Conservation (phyloP, 768 basidiomycete species). For the Leccinum subgranulosum region DNA sequence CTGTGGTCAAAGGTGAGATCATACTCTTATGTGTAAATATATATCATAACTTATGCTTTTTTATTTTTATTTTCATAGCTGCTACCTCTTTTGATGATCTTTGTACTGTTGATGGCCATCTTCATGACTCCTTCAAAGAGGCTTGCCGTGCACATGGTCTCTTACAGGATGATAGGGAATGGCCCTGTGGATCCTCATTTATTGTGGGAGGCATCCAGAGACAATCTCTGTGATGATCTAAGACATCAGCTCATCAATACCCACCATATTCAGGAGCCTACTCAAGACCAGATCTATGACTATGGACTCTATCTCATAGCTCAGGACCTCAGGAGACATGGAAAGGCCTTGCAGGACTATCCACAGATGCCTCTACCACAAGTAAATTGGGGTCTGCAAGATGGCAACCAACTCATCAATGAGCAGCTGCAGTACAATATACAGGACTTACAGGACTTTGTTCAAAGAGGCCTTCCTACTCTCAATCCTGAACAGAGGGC, state of each 20-base stretch:
- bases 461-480: neutral
- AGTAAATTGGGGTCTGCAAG: neutral
- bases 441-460: neutral
- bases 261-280: neutral
- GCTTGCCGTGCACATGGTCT: constrained; percentile 39
- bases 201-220: neutral
- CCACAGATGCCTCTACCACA: neutral
- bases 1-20: constrained; percentile 26
- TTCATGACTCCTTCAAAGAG: constrained; percentile 10
- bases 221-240: neutral
- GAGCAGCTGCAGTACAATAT: neutral
- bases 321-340: neutral
- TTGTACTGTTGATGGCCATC: neutral
- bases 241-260: neutral
- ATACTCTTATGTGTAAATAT: neutral
- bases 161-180: constrained; percentile 32
- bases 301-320: neutral
- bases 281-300: neutral
- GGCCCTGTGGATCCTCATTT: neutral
- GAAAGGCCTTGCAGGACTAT: neutral
- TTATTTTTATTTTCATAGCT: neutral
- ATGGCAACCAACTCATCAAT: neutral
- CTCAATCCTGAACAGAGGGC: neutral
- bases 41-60: neutral
- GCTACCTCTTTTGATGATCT: neutral